Evolutionary conservation across 2,329 filamentous ascomycete species (phyloP).

Genomic region (Shiraia sp.): DNA sequence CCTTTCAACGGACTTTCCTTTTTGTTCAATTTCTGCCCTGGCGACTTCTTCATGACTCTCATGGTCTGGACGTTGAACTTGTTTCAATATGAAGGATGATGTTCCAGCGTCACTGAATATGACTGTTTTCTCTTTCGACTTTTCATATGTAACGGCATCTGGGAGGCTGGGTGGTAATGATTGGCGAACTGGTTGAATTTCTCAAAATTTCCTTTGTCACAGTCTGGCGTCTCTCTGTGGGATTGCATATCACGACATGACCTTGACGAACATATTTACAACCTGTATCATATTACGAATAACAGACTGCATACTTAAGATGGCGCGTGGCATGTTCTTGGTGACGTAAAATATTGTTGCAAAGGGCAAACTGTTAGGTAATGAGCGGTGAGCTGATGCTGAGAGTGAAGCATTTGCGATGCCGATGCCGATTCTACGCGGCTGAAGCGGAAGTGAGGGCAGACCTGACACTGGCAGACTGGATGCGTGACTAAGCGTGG

Average conservation of each 20-base stretch:
- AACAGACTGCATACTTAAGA: not conserved
- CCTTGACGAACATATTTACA: slow-evolving; percentile 14
- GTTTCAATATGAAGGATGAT: slow-evolving; percentile 7
- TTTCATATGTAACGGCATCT: slow-evolving; percentile 13
- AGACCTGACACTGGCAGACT: not conserved
- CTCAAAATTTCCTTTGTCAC: slow-evolving; percentile 14
- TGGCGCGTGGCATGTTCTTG: not conserved
- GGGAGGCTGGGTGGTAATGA: slow-evolving; percentile 14
- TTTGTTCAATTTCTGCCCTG: not conserved
- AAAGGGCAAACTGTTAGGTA: not conserved
- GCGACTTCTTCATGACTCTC: slow-evolving; percentile 6
- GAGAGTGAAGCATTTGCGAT: not conserved
- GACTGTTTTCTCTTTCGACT: slow-evolving; percentile 3
- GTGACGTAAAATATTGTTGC: slow-evolving; percentile 1
- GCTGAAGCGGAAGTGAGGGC: not conserved
- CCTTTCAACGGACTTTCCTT: not conserved
- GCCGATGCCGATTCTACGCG: not conserved
- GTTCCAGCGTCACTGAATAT: slow-evolving; percentile 3
- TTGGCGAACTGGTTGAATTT: slow-evolving; percentile 10
- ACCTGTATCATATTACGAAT: slow-evolving; percentile 23
- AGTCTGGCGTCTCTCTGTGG: slow-evolving; percentile 11
- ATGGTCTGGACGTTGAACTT: not conserved
- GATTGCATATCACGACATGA: slow-evolving; percentile 19
- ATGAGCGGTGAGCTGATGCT: not conserved
- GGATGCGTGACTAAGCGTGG: slow-evolving; percentile 14